phyloP scores from a whole-genome alignment of 2,329 filamentous ascomycete genomes.

The Claviceps capensis region DNA sequence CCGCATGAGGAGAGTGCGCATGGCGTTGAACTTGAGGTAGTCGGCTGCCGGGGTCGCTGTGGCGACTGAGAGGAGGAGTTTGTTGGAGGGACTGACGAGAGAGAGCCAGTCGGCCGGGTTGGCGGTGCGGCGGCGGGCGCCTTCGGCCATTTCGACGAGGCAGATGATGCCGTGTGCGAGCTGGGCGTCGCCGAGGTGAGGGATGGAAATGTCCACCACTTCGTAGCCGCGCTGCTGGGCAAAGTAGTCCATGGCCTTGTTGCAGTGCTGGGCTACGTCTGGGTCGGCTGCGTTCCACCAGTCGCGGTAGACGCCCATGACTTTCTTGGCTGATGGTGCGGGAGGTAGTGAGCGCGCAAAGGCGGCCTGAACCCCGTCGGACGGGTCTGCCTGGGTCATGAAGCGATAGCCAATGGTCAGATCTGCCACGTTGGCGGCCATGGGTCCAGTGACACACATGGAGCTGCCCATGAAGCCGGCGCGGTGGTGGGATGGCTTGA shows the following conservation, averaged over 20 bases:
- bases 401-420: slow-evolving; percentile 70
- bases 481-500: slow-evolving; percentile 67
- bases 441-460: slow-evolving; percentile 55
- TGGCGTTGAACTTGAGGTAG: slow-evolving; percentile 56
- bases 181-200: slow-evolving; percentile 56
- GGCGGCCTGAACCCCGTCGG: slow-evolving; percentile 41
- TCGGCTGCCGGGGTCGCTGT: slow-evolving; percentile 53
- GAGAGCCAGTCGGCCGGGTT: slow-evolving; percentile 36
- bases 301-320: slow-evolving; percentile 57
- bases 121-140: slow-evolving; percentile 27
- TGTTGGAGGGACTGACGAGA: slow-evolving; percentile 52
- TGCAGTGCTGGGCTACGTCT: slow-evolving; percentile 46
- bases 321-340: slow-evolving; percentile 32
- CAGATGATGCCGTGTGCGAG: slow-evolving; percentile 67
- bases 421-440: slow-evolving; percentile 64
- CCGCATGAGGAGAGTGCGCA: slow-evolving; percentile 65
- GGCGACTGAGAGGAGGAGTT: slow-evolving; percentile 53
- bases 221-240: slow-evolving; percentile 34
- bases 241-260: slow-evolving; percentile 46
- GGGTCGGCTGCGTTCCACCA: slow-evolving; percentile 40
- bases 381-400: slow-evolving; percentile 59
- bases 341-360: slow-evolving; percentile 47
- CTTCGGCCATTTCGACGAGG: slow-evolving; percentile 52
- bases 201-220: slow-evolving; percentile 48
- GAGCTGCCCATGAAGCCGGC: slow-evolving; percentile 41